A percentile compares a stretch with the other conserved stretches of the same genome.
Evolutionary conservation across 2,329 filamentous ascomycete genomes (phyloP).

Genomic region (Ophiostoma quercus): DNA sequence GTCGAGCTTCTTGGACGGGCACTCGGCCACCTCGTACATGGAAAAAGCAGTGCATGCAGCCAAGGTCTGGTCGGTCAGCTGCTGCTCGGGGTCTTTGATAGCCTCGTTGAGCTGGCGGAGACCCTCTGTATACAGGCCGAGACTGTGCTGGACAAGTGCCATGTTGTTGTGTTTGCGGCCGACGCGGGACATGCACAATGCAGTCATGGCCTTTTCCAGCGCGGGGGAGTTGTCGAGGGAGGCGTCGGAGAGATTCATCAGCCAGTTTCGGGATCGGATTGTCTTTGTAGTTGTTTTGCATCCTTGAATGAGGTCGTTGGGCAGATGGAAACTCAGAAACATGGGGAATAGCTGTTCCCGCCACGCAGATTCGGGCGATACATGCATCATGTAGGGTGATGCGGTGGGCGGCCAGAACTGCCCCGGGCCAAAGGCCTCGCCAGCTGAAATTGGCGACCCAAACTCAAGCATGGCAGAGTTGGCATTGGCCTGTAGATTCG

Average conservation of each 20-base stretch:
- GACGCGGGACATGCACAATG: slow-evolving; percentile 25
- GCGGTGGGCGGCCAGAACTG: not conserved
- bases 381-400: slow-evolving; percentile 9
- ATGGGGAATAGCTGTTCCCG: slow-evolving; percentile 27
- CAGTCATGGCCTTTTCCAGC: slow-evolving; percentile 24
- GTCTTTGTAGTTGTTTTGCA: not conserved
- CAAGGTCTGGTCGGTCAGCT: slow-evolving; percentile 25
- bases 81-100: slow-evolving; percentile 20
- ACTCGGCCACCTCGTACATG: slow-evolving; percentile 30
- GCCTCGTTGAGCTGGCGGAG: slow-evolving; percentile 25
- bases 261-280: slow-evolving; percentile 25
- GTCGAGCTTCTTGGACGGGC: slow-evolving; percentile 21
- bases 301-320: slow-evolving; percentile 18
- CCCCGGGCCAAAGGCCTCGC: not conserved
- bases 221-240: slow-evolving; percentile 20
- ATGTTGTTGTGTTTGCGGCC: slow-evolving; percentile 19
- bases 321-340: slow-evolving; percentile 25
- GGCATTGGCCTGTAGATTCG: slow-evolving; percentile 14
- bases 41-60: slow-evolving; percentile 28
- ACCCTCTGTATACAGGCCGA: slow-evolving; percentile 24
- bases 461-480: slow-evolving; percentile 20
- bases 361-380: slow-evolving; percentile 22
- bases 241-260: slow-evolving; percentile 22
- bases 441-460: not conserved
- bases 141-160: slow-evolving; percentile 26